Conservation (phyloP, 2,329 filamentous ascomycete species). For the Corinectria fuckeliana region DNA sequence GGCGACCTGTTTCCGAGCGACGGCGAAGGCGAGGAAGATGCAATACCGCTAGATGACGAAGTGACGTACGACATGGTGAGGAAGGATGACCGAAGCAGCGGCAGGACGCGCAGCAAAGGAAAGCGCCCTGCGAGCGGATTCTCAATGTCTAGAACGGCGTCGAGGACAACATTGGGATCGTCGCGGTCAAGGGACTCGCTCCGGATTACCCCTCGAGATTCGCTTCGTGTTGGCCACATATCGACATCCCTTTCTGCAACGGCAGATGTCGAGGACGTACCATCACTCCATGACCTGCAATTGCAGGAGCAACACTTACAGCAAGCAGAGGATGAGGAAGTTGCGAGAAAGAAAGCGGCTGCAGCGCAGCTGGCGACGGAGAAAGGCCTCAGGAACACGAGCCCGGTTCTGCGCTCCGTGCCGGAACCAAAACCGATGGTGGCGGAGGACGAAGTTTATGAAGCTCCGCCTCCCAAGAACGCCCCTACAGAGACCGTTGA, state of each 20-base stretch:
- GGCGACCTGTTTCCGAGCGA: slow-evolving; percentile 93
- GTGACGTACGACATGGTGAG: slow-evolving; percentile 84
- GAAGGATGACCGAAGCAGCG: slow-evolving; percentile 75
- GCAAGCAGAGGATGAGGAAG: slow-evolving; percentile 59
- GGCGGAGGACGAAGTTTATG: slow-evolving; percentile 43
- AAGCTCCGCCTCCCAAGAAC: slow-evolving; percentile 21
- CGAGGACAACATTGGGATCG: slow-evolving; percentile 64
- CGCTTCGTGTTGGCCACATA: slow-evolving; percentile 35
- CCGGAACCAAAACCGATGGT: slow-evolving; percentile 38
- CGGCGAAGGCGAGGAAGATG: slow-evolving; percentile 85
- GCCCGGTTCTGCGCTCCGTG: slow-evolving; percentile 10
- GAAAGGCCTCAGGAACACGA: slow-evolving; percentile 50
- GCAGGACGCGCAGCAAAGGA: slow-evolving; percentile 60
- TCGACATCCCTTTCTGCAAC: slow-evolving; percentile 42
- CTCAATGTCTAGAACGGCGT: slow-evolving; percentile 57
- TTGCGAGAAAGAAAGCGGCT: slow-evolving; percentile 59
- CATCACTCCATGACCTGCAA: slow-evolving; percentile 59
- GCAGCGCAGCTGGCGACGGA: slow-evolving; percentile 59
- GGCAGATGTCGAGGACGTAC: slow-evolving; percentile 47
- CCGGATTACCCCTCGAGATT: slow-evolving; percentile 40
- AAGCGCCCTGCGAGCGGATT: slow-evolving; percentile 54
- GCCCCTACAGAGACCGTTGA: slow-evolving; percentile 19
- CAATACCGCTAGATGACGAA: slow-evolving; percentile 90
- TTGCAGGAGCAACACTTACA: slow-evolving; percentile 59
- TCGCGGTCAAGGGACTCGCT: slow-evolving; percentile 42